phyloP scores from a whole-genome alignment of 106 monocot species.

The Dactylorhiza incarnata region DNA sequence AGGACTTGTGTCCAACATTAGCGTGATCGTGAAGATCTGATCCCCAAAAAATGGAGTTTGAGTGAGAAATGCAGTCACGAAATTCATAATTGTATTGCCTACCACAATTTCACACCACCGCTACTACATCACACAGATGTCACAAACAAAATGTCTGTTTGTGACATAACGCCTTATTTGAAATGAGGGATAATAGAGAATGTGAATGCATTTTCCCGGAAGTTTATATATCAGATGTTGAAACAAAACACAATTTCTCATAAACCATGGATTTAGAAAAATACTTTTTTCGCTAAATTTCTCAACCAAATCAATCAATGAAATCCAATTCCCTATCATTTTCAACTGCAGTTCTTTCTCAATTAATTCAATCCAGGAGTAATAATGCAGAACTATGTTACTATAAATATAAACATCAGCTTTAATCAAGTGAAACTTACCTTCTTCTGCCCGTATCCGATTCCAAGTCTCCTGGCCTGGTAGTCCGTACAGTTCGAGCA shows the following conservation, averaged over 20 bases:
- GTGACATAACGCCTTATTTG: too few species aligned
- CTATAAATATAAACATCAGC: neutral
- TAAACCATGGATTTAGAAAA: neutral
- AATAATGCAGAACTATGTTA: neutral
- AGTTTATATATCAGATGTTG: too few species aligned
- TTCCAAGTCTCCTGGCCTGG: constrained; percentile 71
- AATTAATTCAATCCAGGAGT: neutral
- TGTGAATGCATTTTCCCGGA: too few species aligned
- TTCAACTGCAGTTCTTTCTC: neutral
- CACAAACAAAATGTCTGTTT: too few species aligned
- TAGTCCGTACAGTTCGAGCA: constrained; percentile 96
- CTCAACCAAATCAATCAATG: neutral
- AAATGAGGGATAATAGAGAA: too few species aligned
- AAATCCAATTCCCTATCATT: neutral
- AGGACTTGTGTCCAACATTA: too few species aligned
- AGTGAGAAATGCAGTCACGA: too few species aligned
- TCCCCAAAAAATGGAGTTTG: too few species aligned
- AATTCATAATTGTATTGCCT: too few species aligned
- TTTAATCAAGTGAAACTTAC: constrained; percentile 18
- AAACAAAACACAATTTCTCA: neutral
- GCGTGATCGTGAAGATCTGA: too few species aligned
- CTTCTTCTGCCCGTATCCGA: constrained; percentile 92
- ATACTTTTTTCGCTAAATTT: neutral
- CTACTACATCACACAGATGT: too few species aligned
- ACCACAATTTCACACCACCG: too few species aligned